These are phyloP conservation scores for Xylaria sp. DNA, from an alignment of 2,329 filamentous ascomycete genomes.

Conservation along the genomic window DNA sequence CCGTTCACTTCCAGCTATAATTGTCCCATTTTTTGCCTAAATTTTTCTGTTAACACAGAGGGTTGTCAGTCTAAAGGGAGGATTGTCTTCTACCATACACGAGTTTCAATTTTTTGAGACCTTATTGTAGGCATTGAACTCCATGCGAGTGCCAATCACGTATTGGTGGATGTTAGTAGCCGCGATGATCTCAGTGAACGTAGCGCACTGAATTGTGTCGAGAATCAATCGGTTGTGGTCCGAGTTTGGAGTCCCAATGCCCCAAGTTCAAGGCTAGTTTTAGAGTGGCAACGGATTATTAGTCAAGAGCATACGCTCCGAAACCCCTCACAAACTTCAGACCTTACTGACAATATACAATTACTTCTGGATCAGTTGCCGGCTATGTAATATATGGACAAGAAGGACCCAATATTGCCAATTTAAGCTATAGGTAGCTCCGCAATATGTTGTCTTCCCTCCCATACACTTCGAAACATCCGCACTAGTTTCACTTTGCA, in stretches of 20 bases:
- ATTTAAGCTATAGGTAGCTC: neutral
- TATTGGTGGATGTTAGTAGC: constrained; percentile 49
- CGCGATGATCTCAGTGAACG: constrained; percentile 55
- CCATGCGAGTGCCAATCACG: constrained; percentile 49
- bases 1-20: neutral
- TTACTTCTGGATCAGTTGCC: neutral
- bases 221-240: constrained; percentile 50
- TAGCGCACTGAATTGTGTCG: constrained; percentile 51
- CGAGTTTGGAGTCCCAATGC: neutral
- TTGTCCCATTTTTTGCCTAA: neutral
- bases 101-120: constrained; percentile 32
- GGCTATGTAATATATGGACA: neutral
- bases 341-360: neutral
- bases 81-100: no score
- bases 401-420: neutral
- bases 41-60: neutral
- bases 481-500: neutral
- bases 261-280: neutral
- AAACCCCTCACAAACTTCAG: neutral
- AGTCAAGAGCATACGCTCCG: neutral
- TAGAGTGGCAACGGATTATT: neutral
- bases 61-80: neutral
- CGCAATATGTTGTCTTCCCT: neutral
- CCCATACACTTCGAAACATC: neutral
- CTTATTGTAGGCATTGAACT: constrained; percentile 42